Percentiles rank a stretch among this genome's conserved stretches.
Conservation (phyloP, 805 yeast species). For the Candida glaebosa region DNA sequence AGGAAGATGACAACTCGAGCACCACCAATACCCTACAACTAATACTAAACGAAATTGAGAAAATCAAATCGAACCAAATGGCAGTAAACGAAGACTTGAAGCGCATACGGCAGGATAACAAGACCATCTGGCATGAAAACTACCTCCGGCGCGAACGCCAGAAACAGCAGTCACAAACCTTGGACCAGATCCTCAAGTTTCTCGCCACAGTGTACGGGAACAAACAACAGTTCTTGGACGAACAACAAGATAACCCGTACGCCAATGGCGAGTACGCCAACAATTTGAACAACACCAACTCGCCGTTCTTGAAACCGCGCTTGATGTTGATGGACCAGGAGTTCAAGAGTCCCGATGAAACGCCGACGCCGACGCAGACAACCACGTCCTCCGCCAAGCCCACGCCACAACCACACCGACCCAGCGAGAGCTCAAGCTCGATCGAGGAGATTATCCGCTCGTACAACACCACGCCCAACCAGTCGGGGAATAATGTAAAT, state of each 20-base stretch:
- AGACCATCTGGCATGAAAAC: conserved; percentile 87
- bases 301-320: conserved; percentile 29
- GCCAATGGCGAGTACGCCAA: conserved; percentile 10
- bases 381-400: neutral
- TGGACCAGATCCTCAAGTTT: conserved; percentile 83
- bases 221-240: conserved; percentile 3
- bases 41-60: conserved; percentile 68
- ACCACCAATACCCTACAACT: conserved; percentile 30
- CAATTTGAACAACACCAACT: no score
- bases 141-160: conserved; percentile 80
- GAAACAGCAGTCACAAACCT: conserved; percentile 78
- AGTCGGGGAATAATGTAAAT: conserved; percentile 15
- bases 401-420: neutral
- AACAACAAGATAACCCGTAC: conserved; percentile 9
- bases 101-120: conserved; percentile 83
- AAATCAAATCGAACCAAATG: conserved; percentile 71
- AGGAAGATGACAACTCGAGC: conserved; percentile 17
- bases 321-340: conserved; percentile 42
- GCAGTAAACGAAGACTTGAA: conserved; percentile 81
- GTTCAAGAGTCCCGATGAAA: conserved; percentile 17
- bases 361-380: conserved; percentile 1
- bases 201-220: conserved; percentile 77
- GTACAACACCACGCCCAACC: conserved; percentile 11
- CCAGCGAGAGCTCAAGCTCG: conserved; percentile 7
- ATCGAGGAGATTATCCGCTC: conserved; percentile 30